Evolutionary conservation across 164 flowering plant species (phyloP), one percentile per base, ranked within the genome.

Genomic region (Vitis rotundifolia): DNA sequence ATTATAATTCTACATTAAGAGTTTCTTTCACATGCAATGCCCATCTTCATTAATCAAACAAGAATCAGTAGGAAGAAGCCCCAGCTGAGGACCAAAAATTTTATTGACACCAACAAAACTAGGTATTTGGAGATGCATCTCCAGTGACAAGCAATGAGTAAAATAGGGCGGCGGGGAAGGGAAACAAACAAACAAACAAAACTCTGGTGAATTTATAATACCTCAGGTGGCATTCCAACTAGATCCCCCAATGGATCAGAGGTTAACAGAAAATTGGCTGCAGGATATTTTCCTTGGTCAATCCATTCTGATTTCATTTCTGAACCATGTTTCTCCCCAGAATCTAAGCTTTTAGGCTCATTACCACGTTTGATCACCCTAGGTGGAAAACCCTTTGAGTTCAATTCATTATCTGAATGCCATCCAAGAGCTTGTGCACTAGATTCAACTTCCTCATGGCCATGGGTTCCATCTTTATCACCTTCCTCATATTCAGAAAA

Each of bases 161-260:
- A 28, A n/a, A 22, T 26, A 11, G 44, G 16, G 9, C 37, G 29
- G 13, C 28, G 9, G 11, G 14, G 28, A 61, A 58, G 11, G 19
- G 26, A 58, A 48, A 22, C 26, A 22, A 22, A 22, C 26, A 22
- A 22, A 22, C 26, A 22, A 22, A 22, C 26, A 56, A 8, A 66
- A 49, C 19, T n/a, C 48, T 9, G 60, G 14, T 57, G 64, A 76
- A 69, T 18, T 51, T n/a, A 72, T 8, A 16, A 47, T 88, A 95
- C 99, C 99, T 93, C 99, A 15, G 96, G 92, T 48, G 99, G 99
- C 76, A 93, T 87, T 77, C 87, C 89, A 73, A 77, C 70, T 61
- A 93, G 89, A 82, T 89, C 93, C 31, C 81, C 90, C 63, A 82
- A 53, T 72, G 52, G 74, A 74, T 66, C 75, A 47, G 87, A 70